Conservation (phyloP, 257 asterid genomes). For the Solanum virginianum region DNA sequence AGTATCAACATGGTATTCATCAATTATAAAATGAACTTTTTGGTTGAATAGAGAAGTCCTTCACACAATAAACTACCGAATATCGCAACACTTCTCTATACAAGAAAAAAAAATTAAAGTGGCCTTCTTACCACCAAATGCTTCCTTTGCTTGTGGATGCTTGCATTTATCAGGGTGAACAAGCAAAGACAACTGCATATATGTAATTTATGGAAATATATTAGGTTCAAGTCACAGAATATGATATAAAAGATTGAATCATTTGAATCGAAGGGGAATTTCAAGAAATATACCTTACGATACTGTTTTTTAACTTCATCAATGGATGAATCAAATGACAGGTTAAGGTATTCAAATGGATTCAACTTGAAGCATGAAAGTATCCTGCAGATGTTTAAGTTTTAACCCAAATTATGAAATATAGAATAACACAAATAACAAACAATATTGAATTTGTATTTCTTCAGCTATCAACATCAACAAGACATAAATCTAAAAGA, state of each 20-base stretch:
- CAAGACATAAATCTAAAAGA: neutral
- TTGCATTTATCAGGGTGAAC: conserved; percentile 99
- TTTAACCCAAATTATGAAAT: neutral
- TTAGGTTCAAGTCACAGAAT: neutral
- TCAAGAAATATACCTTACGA: conserved; percentile 55
- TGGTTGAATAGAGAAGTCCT: neutral
- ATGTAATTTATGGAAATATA: conserved; percentile 6
- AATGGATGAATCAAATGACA: conserved; percentile 65
- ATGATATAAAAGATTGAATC: neutral
- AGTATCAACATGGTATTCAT: neutral
- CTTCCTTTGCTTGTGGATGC: conserved; percentile 98
- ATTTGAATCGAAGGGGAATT: neutral
- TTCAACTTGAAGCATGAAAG: conserved; percentile 96
- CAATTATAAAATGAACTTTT: neutral
- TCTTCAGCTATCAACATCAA: neutral
- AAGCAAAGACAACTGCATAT: conserved; percentile 71
- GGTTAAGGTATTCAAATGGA: conserved; percentile 85
- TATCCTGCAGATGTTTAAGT: conserved; percentile 47
- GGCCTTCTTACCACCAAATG: conserved; percentile 68
- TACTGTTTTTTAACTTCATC: conserved; percentile 82
- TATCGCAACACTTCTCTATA: conserved; percentile 1
- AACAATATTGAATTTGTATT: neutral
- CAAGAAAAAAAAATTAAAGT: neutral
- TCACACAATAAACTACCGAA: neutral
- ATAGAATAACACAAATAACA: neutral